Evolutionary conservation across 495 filamentous ascomycete genomes (phyloP).

Genomic region (Aspergillus avenaceus): DNA sequence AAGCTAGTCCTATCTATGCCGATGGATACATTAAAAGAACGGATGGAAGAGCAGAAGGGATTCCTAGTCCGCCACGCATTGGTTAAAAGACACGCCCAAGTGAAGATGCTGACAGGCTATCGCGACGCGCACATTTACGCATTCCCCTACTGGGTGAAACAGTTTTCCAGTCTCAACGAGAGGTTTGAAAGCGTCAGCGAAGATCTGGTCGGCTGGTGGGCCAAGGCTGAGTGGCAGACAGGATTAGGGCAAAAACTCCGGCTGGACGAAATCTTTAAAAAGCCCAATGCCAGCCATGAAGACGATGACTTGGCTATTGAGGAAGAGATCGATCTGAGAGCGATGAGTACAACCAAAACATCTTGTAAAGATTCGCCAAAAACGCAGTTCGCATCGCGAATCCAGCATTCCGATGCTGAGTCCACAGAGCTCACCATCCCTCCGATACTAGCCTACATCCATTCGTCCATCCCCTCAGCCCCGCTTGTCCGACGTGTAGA

Average conservation of each 20-base stretch:
- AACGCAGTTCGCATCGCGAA: no score
- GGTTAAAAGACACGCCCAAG: slow-evolving; percentile 62
- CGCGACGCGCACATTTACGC: slow-evolving; percentile 91
- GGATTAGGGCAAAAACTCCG: slow-evolving; percentile 74
- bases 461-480: slow-evolving; percentile 45
- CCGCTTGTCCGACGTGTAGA: slow-evolving; percentile 83
- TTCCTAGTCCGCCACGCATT: slow-evolving; percentile 69
- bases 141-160: slow-evolving; percentile 85
- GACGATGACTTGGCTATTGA: slow-evolving; percentile 48
- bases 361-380: no score
- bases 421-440: slow-evolving; percentile 54
- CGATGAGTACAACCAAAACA: slow-evolving; percentile 58
- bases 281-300: slow-evolving; percentile 35
- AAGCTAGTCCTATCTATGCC: slow-evolving; percentile 71
- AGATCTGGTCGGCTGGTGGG: slow-evolving; percentile 95
- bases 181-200: slow-evolving; percentile 81
- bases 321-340: slow-evolving; percentile 58
- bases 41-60: slow-evolving; percentile 63
- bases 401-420: no score
- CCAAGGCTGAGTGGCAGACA: slow-evolving; percentile 85
- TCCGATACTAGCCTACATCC: slow-evolving; percentile 74
- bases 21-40: slow-evolving; percentile 80
- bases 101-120: slow-evolving; percentile 72
- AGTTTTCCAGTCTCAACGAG: slow-evolving; percentile 74
- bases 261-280: slow-evolving; percentile 62